phyloP scores from a whole-genome alignment of 192 early-diverging fungal genomes.

The Funneliformis mosseae region DNA sequence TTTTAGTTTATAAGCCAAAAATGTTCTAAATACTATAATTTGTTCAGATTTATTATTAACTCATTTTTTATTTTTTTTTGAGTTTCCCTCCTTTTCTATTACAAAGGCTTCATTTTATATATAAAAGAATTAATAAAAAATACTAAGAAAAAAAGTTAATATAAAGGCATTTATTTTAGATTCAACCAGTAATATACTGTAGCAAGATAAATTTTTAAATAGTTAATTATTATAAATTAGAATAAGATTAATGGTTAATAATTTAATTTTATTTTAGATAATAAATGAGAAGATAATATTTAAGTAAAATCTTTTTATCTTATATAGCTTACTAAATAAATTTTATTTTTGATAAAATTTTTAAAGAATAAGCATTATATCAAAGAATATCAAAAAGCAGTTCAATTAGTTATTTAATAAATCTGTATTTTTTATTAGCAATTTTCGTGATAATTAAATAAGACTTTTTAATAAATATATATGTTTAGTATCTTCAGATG shows the following conservation, averaged over 20 bases:
- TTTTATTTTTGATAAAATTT: conserved; percentile 4
- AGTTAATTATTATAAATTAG: not conserved
- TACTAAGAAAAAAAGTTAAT: not conserved
- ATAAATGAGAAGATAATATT: not conserved
- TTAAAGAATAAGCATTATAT: not conserved
- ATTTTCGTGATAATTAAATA: not conserved
- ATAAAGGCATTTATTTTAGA: conserved; percentile 4
- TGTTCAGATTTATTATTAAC: no score
- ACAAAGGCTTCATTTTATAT: no score
- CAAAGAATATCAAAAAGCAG: conserved; percentile 16
- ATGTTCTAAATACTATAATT: no score
- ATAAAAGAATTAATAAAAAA: not conserved
- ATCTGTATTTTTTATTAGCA: not conserved
- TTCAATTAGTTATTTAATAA: not conserved
- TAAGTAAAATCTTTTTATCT: not conserved
- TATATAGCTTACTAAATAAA: not conserved
- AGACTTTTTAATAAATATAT: not conserved
- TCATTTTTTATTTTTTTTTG: no score
- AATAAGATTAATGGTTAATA: no score
- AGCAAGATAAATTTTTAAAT: not conserved
- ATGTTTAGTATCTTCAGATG: not conserved
- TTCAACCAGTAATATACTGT: not conserved
- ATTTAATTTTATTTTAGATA: no score
- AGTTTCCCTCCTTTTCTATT: no score
- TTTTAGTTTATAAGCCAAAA: no score